These are phyloP conservation scores for Pseudozyma hubeiensis DNA, from an alignment of 1,284 basidiomycete species.

Conservation along the genomic window DNA sequence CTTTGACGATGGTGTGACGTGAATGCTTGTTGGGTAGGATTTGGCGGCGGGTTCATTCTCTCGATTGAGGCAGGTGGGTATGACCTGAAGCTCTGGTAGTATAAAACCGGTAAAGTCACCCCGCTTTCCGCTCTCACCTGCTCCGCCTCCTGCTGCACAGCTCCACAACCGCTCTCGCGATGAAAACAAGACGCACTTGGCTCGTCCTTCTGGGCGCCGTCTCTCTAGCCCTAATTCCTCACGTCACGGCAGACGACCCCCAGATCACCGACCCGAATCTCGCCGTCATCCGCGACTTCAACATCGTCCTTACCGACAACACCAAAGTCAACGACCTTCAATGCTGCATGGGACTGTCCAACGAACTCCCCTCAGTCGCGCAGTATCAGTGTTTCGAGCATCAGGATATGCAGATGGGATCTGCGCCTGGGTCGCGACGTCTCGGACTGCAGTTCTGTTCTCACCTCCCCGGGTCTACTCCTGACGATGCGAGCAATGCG, in stretches of 20 bases:
- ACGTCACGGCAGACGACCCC: slow-evolving; percentile 2
- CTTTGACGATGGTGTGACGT: neutral
- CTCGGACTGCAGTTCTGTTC: slow-evolving; percentile 27
- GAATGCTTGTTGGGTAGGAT: neutral
- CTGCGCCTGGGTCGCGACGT: slow-evolving; percentile 15
- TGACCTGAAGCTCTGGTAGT: neutral
- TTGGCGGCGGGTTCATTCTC: neutral
- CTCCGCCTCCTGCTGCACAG: neutral
- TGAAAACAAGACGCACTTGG: slow-evolving; percentile 18
- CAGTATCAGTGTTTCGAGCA: slow-evolving; percentile 19
- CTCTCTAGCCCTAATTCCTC: slow-evolving; percentile 6
- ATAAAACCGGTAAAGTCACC: neutral
- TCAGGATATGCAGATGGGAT: slow-evolving; percentile 7
- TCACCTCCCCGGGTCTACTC: slow-evolving; percentile 10
- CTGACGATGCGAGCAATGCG: neutral
- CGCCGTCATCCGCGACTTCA: slow-evolving; percentile 20
- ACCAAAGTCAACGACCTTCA: slow-evolving; percentile 28
- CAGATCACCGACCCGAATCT: slow-evolving; percentile 32
- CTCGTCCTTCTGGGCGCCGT: slow-evolving; percentile 22
- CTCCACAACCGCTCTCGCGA: neutral
- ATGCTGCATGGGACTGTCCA: slow-evolving; percentile 28
- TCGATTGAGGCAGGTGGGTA: too few relatives aligned
- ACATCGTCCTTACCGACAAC: slow-evolving; percentile 42
- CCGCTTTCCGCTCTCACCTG: neutral
- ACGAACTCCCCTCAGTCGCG: neutral